Evolutionary conservation across 441 rosid genomes (phyloP).

Genomic region (Adansonia rubrostipa): DNA sequence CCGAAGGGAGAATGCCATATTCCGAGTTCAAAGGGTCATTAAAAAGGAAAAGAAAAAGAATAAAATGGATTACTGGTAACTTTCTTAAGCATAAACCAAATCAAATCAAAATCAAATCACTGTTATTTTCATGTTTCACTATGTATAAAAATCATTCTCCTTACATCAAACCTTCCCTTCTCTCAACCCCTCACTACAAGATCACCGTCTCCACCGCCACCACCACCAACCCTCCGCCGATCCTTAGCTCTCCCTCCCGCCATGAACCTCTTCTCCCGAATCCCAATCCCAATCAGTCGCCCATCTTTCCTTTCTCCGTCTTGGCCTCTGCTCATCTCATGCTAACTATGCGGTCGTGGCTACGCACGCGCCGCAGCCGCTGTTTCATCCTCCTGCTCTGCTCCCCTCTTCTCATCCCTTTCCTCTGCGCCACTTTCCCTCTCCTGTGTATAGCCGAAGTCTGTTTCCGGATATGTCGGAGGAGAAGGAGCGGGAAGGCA

Average conservation of each 20-base stretch:
- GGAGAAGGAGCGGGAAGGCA: conserved; percentile 27
- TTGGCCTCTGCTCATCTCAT: conserved; percentile 36
- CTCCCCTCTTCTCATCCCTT: conserved; percentile 63
- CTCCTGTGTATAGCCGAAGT: conserved; percentile 54
- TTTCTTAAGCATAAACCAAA: neutral
- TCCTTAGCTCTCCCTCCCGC: conserved; percentile 15
- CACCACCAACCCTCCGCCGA: conserved; percentile 5
- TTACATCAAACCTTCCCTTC: neutral
- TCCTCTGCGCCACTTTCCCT: conserved; percentile 57
- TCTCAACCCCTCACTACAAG: conserved; percentile 17
- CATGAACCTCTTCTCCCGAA: conserved; percentile 27
- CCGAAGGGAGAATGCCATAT: too few relatives aligned
- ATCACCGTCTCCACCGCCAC: conserved; percentile 5
- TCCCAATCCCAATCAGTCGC: neutral
- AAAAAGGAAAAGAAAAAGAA: neutral
- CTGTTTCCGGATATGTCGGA: conserved; percentile 42
- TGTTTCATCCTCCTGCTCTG: conserved; percentile 53
- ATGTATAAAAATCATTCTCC: conserved; percentile 18
- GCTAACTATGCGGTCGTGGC: conserved; percentile 51
- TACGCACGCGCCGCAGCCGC: conserved; percentile 56
- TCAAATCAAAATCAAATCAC: conserved; percentile 2
- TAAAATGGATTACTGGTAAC: neutral
- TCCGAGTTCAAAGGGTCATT: neutral
- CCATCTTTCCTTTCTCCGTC: conserved; percentile 23
- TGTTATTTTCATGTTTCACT: conserved; percentile 15